Evolutionary conservation across 192 early-diverging fungal species (phyloP), one percentile per base, ranked within the genome.

Genomic region (Radiomyces spectabilis): DNA sequence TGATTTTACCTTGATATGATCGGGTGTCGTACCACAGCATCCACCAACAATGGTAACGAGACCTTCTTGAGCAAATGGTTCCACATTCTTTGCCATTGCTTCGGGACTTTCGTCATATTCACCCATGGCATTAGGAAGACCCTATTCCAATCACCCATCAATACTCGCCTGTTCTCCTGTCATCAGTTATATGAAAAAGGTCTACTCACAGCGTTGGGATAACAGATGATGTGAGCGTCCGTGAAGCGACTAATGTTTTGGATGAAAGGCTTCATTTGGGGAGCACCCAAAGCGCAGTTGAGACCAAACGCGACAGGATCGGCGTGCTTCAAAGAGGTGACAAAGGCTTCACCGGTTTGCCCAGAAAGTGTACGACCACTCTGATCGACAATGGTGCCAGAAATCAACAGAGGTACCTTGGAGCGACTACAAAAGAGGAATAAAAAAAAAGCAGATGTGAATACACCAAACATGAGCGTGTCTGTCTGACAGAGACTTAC

Each of bases 11-110:
- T 85, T 83, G 57, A 97, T 95, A 63, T 97, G 95, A 16, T 75
- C 88, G 0, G 95, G 95, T 5, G 95, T 97, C 16, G 93, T 93
- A 63, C 95, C 95, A 57, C 95, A 97, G 79, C 95, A 97, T 34
- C 95, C 95, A 47, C 95, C 95, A 21, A 97, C 71, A 75, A 97
- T 94, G 63, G 93, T 95, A 37, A 97, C 76, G 21, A 97, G 74
- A n/a, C 93, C 93, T 27, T 93, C 88, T 45, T 82, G 78, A 18
- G 95, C 95, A 78, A 97, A 97, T 6, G 77, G 82, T 40, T 77
- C 76, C 34, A 97, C 87, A 46, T 88, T 80, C 34, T 78, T 77
- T 5, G 89, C 89, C 95, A 97, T 97, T 38, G 73, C 66, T 39
- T 74, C 86, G 19, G 93, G 89, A 15, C 76, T 76, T 72, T 97